A percentile compares a stretch with the other conserved stretches of the same genome.
These are phyloP conservation scores for Luffa acutangula DNA, from an alignment of 306 rosid genomes.

Conservation along the genomic window DNA sequence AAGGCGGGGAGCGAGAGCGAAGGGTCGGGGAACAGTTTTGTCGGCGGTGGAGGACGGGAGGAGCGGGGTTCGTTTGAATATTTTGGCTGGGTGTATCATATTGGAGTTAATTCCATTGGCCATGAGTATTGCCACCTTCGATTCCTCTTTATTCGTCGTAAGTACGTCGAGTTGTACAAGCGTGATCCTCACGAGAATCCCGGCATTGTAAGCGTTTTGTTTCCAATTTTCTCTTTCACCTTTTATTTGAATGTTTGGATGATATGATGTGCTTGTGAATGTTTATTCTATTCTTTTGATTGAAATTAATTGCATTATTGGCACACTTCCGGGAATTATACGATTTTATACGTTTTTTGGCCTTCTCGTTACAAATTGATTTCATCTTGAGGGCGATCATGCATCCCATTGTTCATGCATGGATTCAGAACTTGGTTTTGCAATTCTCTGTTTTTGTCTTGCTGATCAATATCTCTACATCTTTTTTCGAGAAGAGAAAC, in stretches of 20 bases:
- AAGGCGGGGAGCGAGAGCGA: slow-evolving; percentile 27
- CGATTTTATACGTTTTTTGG: background rate
- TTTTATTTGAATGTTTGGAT: background rate
- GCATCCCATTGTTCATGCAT: background rate
- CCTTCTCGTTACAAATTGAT: background rate
- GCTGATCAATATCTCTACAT: background rate
- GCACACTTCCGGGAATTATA: background rate
- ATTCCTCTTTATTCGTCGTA: slow-evolving; percentile 61
- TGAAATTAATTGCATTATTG: background rate
- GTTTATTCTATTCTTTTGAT: background rate
- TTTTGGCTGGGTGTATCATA: slow-evolving; percentile 84
- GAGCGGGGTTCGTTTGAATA: slow-evolving; percentile 41
- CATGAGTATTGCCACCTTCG: slow-evolving; percentile 72
- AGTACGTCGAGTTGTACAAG: slow-evolving; percentile 62
- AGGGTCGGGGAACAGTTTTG: slow-evolving; percentile 9
- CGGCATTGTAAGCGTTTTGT: slow-evolving; percentile 47
- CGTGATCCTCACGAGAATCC: slow-evolving; percentile 79
- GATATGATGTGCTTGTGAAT: background rate
- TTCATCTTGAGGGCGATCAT: background rate
- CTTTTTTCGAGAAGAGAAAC: too few relatives aligned
- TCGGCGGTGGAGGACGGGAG: slow-evolving; percentile 17
- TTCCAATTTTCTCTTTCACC: background rate
- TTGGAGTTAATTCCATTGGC: slow-evolving; percentile 74
- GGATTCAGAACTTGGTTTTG: background rate
- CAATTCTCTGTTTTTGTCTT: background rate